Percentiles rank a stretch among this genome's conserved stretches.
Evolutionary conservation across 73 alveolate species (phyloP).

Genomic region (Tetrahymena malaccensis): DNA sequence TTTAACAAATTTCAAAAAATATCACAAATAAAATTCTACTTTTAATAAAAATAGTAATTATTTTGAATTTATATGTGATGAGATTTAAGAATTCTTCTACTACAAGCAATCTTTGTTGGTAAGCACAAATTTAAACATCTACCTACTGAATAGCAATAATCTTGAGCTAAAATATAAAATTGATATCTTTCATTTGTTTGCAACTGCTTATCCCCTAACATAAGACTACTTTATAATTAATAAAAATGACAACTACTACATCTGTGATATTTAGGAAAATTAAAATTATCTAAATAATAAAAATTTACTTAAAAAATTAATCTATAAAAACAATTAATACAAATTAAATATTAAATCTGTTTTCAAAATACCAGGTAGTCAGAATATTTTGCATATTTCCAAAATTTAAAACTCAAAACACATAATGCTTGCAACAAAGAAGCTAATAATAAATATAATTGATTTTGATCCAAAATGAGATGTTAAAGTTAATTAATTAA

Average conservation of each 20-base stretch:
- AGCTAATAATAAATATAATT: background rate
- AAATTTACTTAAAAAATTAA: background rate
- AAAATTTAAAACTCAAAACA: background rate
- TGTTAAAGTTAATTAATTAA: background rate
- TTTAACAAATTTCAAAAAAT: background rate
- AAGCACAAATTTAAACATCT: background rate
- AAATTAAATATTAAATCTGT: background rate
- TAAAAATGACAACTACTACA: background rate
- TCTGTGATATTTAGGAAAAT: background rate
- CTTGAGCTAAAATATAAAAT: background rate
- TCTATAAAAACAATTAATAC: background rate
- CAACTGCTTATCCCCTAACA: background rate
- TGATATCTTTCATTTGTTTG: background rate
- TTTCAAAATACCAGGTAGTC: background rate
- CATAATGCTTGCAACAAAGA: background rate
- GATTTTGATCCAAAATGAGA: background rate
- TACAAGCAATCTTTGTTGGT: background rate
- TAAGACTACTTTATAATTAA: background rate
- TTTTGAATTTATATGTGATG: background rate
- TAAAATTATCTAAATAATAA: background rate
- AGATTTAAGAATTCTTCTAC: background rate
- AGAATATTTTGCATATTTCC: background rate
- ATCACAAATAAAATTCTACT: background rate
- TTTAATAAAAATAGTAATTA: background rate
- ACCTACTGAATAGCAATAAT: background rate